Conservation (phyloP, 176 grass and related monocot genomes). For the Rhynchospora breviuscula region DNA sequence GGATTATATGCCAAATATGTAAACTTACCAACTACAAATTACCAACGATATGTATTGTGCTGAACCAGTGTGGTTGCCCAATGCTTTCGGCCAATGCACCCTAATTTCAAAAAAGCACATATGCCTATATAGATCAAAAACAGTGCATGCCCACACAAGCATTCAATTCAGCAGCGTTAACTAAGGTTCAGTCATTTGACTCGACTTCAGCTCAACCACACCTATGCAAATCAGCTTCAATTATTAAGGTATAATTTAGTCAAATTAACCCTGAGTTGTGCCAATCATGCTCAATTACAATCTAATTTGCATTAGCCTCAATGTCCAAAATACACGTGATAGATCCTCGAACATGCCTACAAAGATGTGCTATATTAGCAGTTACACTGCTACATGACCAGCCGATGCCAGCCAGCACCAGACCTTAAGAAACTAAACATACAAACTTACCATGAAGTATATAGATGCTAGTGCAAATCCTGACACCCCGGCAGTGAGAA, state of each 20-base stretch:
- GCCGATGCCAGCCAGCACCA: background rate
- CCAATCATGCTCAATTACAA: background rate
- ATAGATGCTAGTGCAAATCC: conserved; percentile 64
- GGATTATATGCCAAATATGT: background rate
- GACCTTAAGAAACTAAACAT: background rate
- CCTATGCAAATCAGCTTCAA: background rate
- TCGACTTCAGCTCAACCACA: background rate
- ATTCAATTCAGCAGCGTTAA: background rate
- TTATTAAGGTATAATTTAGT: background rate
- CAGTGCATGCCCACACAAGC: background rate
- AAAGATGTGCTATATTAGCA: background rate
- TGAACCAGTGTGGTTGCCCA: background rate
- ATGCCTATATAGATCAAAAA: background rate
- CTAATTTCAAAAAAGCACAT: background rate
- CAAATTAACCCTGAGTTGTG: background rate
- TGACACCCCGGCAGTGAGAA: conserved; percentile 66
- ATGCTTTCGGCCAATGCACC: background rate
- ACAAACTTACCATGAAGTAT: conserved; percentile 68
- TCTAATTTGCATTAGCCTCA: background rate
- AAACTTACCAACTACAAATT: background rate
- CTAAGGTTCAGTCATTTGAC: background rate
- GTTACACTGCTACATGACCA: background rate
- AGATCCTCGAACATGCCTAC: background rate
- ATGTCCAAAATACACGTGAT: background rate
- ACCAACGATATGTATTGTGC: background rate